Percentiles rank a stretch among this genome's conserved stretches.
These are phyloP conservation scores for Taiozyma onychis DNA, from an alignment of 1,139 yeast species.

Conservation along the genomic window DNA sequence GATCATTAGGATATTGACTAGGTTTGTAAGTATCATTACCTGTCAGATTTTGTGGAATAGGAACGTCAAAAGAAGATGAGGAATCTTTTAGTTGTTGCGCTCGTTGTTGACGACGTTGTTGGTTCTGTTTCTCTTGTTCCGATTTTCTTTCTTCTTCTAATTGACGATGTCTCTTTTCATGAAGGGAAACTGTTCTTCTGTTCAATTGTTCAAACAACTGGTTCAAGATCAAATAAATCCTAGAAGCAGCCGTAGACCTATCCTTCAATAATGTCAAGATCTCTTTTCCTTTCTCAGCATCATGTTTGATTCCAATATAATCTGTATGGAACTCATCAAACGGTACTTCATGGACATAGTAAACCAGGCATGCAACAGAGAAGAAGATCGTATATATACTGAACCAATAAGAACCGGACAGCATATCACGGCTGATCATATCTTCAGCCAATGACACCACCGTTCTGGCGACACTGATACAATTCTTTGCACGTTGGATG, in stretches of 20 bases:
- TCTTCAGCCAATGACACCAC: slow-evolving; percentile 82
- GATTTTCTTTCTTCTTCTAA: slow-evolving; percentile 2
- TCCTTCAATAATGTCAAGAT: slow-evolving; percentile 68
- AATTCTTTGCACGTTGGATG: slow-evolving; percentile 73
- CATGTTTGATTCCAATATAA: slow-evolving; percentile 52
- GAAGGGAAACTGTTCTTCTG: slow-evolving; percentile 52
- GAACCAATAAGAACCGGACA: slow-evolving; percentile 91
- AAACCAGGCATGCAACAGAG: slow-evolving; percentile 61
- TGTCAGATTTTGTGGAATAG: slow-evolving; percentile 21
- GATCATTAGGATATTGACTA: background rate
- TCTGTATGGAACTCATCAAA: slow-evolving; percentile 55
- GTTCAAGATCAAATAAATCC: slow-evolving; percentile 76
- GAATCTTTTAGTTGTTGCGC: slow-evolving; percentile 12
- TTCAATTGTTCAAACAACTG: slow-evolving; percentile 79
- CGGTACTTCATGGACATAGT: slow-evolving; percentile 71
- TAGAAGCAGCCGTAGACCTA: slow-evolving; percentile 68
- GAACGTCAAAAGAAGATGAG: slow-evolving; percentile 9
- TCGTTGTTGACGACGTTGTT: slow-evolving; percentile 19
- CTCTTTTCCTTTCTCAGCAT: slow-evolving; percentile 77
- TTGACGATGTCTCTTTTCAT: slow-evolving; percentile 12
- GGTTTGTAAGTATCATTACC: slow-evolving; percentile 3
- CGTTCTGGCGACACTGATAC: slow-evolving; percentile 79
- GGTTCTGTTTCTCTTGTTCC: slow-evolving; percentile 12
- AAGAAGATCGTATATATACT: slow-evolving; percentile 89
- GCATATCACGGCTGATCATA: slow-evolving; percentile 65